Conservation (phyloP, 2,329 filamentous ascomycete species). For the Elsinoe perseae region DNA sequence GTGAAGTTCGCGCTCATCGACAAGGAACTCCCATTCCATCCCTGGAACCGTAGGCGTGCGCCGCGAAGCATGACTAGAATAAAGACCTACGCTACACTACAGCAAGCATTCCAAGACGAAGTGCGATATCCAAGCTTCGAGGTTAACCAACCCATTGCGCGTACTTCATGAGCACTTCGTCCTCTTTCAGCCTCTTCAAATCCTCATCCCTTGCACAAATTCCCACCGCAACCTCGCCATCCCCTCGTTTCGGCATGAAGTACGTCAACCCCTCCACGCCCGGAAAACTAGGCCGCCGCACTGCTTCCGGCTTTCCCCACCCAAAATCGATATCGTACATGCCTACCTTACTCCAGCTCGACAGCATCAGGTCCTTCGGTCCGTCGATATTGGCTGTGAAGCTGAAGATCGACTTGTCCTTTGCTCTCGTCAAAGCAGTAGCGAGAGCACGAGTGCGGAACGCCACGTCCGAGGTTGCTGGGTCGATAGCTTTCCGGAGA, state of each 20-base stretch:
- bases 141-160: slow-evolving; percentile 32
- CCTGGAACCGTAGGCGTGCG: too few relatives aligned
- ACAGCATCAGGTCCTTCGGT: slow-evolving; percentile 43
- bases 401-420: slow-evolving; percentile 33
- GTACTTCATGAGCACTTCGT: slow-evolving; percentile 38
- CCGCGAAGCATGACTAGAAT: too few relatives aligned
- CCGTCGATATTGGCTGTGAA: slow-evolving; percentile 33
- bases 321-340: slow-evolving; percentile 43
- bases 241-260: slow-evolving; percentile 38
- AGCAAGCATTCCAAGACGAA: too few relatives aligned
- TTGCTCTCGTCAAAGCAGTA: slow-evolving; percentile 32
- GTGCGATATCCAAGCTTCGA: too few relatives aligned
- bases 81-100: too few relatives aligned
- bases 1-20: too few relatives aligned
- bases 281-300: slow-evolving; percentile 42
- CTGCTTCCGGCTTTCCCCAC: slow-evolving; percentile 41
- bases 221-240: slow-evolving; percentile 40
- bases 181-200: slow-evolving; percentile 37
- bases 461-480: slow-evolving; percentile 30
- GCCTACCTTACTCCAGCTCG: slow-evolving; percentile 47
- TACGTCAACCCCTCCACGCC: slow-evolving; percentile 45
- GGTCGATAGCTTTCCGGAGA: slow-evolving; percentile 36
- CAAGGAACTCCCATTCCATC: too few relatives aligned
- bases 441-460: slow-evolving; percentile 36
- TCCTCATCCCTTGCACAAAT: slow-evolving; percentile 44